phyloP scores from a whole-genome alignment of 345 rosid species.

The Erodium maritimum region DNA sequence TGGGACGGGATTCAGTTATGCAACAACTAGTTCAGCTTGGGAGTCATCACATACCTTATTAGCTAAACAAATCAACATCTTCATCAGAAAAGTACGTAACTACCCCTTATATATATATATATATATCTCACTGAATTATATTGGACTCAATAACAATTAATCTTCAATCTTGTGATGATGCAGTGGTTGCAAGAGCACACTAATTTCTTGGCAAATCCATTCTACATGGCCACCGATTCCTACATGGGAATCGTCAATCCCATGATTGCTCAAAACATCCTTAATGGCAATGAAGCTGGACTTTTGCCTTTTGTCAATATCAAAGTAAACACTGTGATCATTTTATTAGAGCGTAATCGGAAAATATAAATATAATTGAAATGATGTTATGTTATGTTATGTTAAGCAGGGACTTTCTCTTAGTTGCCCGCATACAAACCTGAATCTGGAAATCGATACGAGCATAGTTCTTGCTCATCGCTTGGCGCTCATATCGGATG shows the following conservation, averaged over 20 bases:
- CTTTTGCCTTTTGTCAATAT: conserved; percentile 7
- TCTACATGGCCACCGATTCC: conserved; percentile 16
- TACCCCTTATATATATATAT: no score
- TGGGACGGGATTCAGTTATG: no score
- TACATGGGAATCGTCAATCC: conserved; percentile 15
- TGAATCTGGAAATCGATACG: conserved; percentile 11
- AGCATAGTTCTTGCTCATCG: conserved; percentile 16
- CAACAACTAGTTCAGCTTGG: no score
- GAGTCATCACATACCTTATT: no score
- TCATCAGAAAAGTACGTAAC: no score
- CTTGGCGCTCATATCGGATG: conserved; percentile 12
- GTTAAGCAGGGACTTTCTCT: conserved; percentile 11
- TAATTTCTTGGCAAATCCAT: conserved; percentile 12
- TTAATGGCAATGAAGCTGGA: conserved; percentile 10
- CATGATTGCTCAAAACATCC: conserved; percentile 7
- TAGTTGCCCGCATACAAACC: conserved; percentile 18
- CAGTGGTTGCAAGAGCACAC: conserved; percentile 19
- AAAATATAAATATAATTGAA: background rate
- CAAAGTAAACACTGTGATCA: conserved; percentile 1
- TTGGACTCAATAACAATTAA: no score
- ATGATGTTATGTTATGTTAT: background rate
- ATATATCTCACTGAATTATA: no score
- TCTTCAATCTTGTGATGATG: background rate
- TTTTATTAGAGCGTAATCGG: background rate
- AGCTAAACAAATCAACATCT: no score